Conservation (phyloP, 176 grass and related monocot genomes). For the Avena atlantica region DNA sequence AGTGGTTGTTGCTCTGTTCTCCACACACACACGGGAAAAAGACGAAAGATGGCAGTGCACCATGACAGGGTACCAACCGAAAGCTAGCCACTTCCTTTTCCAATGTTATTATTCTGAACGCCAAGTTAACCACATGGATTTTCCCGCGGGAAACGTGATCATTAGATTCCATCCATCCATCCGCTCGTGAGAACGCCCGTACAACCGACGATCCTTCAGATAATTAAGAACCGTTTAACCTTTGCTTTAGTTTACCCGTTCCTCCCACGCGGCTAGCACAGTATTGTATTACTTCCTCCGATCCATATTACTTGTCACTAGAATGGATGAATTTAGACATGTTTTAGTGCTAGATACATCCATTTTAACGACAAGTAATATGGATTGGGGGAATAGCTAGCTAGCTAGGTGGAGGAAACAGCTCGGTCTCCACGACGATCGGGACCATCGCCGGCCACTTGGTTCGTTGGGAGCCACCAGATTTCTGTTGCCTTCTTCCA, state of each 20-base stretch:
- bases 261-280: background rate
- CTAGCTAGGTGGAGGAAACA: conserved; percentile 34
- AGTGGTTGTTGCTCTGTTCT: conserved; percentile 46
- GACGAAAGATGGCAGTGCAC: background rate
- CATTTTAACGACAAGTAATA: too few species aligned
- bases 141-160: conserved; percentile 4
- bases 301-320: too few species aligned
- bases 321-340: too few species aligned
- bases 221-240: conserved; percentile 19
- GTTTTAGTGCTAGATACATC: too few species aligned
- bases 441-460: conserved; percentile 1
- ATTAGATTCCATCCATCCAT: conserved; percentile 7
- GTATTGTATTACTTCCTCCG: too few species aligned
- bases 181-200: conserved; percentile 9
- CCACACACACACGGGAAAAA: conserved; percentile 30
- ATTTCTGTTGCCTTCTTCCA: conserved; percentile 18
- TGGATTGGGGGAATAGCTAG: too few species aligned
- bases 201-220: conserved; percentile 32
- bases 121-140: background rate
- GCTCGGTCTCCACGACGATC: conserved; percentile 39
- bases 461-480: conserved; percentile 22
- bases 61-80: conserved; percentile 2
- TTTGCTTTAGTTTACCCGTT: background rate
- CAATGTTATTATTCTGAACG: background rate
- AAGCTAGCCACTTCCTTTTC: background rate